Evolutionary conservation across 805 yeast genomes (phyloP).

Genomic region (Tetrapisispora arboricola): DNA sequence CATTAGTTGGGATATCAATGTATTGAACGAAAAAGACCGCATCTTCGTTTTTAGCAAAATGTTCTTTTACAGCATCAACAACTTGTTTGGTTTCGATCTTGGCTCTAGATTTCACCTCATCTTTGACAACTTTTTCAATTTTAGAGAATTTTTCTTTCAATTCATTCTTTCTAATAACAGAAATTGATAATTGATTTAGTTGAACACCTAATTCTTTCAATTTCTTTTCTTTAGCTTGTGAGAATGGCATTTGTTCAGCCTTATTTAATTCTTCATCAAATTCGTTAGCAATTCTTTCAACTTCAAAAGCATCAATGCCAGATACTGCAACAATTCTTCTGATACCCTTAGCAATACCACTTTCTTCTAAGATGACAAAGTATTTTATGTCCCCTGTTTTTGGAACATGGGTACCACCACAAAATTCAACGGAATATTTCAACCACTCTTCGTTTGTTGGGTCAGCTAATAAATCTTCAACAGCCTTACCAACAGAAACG

Average conservation of each 20-base stretch:
- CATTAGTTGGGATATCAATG: conserved; percentile 65
- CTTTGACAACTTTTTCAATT: conserved; percentile 80
- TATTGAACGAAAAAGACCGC: conserved; percentile 55
- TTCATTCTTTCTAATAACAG: conserved; percentile 69
- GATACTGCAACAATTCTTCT: conserved; percentile 97
- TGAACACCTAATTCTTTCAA: conserved; percentile 78
- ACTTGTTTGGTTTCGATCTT: conserved; percentile 81
- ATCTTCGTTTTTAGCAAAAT: conserved; percentile 46
- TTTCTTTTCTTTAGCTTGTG: conserved; percentile 67
- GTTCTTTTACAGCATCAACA: conserved; percentile 61
- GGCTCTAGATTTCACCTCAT: conserved; percentile 76
- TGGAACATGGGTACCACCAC: conserved; percentile 97
- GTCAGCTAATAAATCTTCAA: conserved; percentile 63
- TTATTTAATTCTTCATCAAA: conserved; percentile 51
- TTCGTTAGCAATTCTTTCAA: conserved; percentile 72
- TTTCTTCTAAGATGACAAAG: conserved; percentile 82
- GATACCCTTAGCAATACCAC: conserved; percentile 97
- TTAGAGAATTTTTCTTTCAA: conserved; percentile 64
- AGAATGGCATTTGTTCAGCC: conserved; percentile 56
- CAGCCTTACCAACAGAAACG: conserved; percentile 87
- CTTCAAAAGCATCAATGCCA: conserved; percentile 82
- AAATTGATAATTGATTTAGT: conserved; percentile 71
- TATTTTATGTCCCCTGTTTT: conserved; percentile 91
- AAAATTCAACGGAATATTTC: conserved; percentile 78
- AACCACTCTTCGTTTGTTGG: conserved; percentile 72